Percentiles rank a stretch among this genome's conserved stretches.
Conservation (phyloP, 2,329 filamentous ascomycete species). For the Venturia carpophila region DNA sequence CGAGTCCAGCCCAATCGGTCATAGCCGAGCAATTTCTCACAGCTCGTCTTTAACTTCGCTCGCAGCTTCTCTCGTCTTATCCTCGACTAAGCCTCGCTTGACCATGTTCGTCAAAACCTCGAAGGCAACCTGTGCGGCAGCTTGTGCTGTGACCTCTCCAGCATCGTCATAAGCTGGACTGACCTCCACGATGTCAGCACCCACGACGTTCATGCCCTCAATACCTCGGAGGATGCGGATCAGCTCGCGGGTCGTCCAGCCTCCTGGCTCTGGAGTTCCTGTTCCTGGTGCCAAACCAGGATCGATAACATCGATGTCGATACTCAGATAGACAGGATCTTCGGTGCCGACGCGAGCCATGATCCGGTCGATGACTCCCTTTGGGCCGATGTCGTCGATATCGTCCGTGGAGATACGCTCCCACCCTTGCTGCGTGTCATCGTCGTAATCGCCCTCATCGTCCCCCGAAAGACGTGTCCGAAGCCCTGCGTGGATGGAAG, state of each 20-base stretch:
- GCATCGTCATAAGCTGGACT: slow-evolving; percentile 74
- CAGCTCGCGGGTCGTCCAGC: slow-evolving; percentile 83
- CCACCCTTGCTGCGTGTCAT: slow-evolving; percentile 67
- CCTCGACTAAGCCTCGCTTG: slow-evolving; percentile 45
- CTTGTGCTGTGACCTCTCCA: slow-evolving; percentile 74
- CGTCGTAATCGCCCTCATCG: slow-evolving; percentile 62
- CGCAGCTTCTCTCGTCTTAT: slow-evolving; percentile 24
- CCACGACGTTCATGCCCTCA: slow-evolving; percentile 76
- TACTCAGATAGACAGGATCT: slow-evolving; percentile 70
- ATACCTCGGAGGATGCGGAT: slow-evolving; percentile 76
- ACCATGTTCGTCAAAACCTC: slow-evolving; percentile 76
- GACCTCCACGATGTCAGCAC: slow-evolving; percentile 85
- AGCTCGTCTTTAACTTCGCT: slow-evolving; percentile 24
- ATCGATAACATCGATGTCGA: slow-evolving; percentile 77
- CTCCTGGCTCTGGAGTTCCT: slow-evolving; percentile 82
- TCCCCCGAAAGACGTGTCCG: slow-evolving; percentile 64
- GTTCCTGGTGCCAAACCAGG: slow-evolving; percentile 68
- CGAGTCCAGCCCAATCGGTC: too few species aligned
- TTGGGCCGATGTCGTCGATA: slow-evolving; percentile 71
- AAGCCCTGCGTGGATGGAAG: slow-evolving; percentile 73
- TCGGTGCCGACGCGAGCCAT: slow-evolving; percentile 63
- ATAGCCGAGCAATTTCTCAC: slow-evolving; percentile 13
- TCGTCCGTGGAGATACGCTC: slow-evolving; percentile 74
- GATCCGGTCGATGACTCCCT: slow-evolving; percentile 63
- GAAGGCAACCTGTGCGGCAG: slow-evolving; percentile 75